Conservation (phyloP, 1,284 basidiomycete species). For the Ganoderma leucocontextum region DNA sequence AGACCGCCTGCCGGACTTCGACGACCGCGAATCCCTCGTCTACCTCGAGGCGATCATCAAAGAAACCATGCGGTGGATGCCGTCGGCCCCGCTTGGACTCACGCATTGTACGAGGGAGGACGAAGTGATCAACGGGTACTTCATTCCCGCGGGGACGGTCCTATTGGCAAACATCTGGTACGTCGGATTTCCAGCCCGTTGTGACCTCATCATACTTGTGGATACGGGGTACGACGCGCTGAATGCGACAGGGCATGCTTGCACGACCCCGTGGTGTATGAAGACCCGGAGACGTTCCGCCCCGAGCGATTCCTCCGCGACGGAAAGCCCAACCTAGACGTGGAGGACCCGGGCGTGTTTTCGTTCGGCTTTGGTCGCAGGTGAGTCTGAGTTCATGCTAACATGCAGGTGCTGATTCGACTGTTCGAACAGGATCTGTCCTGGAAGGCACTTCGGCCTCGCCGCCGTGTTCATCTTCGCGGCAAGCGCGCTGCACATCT, state of each 20-base stretch:
- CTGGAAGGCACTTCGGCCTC: slow-evolving; percentile 26
- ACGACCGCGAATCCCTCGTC: slow-evolving; percentile 29
- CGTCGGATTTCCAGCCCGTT: neutral
- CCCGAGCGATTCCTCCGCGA: slow-evolving; percentile 31
- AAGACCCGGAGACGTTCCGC: slow-evolving; percentile 27
- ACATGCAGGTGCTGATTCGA: too few relatives aligned
- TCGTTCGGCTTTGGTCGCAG: slow-evolving; percentile 36
- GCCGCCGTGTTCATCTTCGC: slow-evolving; percentile 22
- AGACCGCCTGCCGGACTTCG: slow-evolving; percentile 36
- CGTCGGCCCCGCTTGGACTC: slow-evolving; percentile 17
- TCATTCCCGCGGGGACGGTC: slow-evolving; percentile 33
- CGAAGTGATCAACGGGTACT: slow-evolving; percentile 23
- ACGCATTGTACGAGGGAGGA: slow-evolving; percentile 20
- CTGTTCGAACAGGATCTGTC: slow-evolving; percentile 22
- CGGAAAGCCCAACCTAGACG: slow-evolving; percentile 19
- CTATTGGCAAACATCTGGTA: slow-evolving; percentile 32
- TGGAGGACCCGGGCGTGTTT: slow-evolving; percentile 20
- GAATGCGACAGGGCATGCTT: slow-evolving; percentile 25
- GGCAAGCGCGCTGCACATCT: slow-evolving; percentile 18
- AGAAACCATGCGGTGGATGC: slow-evolving; percentile 26
- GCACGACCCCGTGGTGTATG: slow-evolving; percentile 30
- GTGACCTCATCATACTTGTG: neutral
- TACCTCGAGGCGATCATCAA: slow-evolving; percentile 28
- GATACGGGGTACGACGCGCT: neutral
- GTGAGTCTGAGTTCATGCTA: neutral